These are phyloP conservation scores for Rubia yunnanensis DNA, from an alignment of 257 asterid species.

Conservation along the genomic window DNA sequence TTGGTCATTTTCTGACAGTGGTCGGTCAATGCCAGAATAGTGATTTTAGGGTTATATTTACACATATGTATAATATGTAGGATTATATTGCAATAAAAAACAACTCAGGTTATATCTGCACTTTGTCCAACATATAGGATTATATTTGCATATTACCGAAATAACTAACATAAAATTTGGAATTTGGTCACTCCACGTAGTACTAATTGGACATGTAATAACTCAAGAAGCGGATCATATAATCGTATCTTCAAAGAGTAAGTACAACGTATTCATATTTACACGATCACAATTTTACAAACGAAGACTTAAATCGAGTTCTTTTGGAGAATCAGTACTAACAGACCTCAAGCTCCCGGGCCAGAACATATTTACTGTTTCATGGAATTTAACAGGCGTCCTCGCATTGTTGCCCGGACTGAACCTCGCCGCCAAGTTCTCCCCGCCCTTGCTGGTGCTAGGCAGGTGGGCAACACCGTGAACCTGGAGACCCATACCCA, in stretches of 20 bases:
- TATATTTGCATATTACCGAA: no score
- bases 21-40: no score
- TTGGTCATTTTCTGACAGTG: no score
- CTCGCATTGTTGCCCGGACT: background rate
- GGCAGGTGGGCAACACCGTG: conserved; percentile 10
- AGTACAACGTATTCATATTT: background rate
- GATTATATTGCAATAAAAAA: no score
- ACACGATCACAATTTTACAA: conserved; percentile 1
- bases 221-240: background rate
- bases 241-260: background rate
- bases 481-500: conserved; percentile 9
- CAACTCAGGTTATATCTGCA: no score
- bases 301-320: conserved; percentile 16
- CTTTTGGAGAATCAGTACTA: background rate
- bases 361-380: conserved; percentile 8
- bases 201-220: no score
- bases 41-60: no score
- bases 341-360: conserved; percentile 13
- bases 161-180: no score
- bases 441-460: conserved; percentile 2
- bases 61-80: no score
- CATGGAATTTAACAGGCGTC: conserved; percentile 3
- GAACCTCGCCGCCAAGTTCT: background rate
- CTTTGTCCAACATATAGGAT: no score
- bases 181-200: no score